Evolutionary conservation across 2,329 filamentous ascomycete genomes (phyloP).

Genomic region (Clonostachys solani): DNA sequence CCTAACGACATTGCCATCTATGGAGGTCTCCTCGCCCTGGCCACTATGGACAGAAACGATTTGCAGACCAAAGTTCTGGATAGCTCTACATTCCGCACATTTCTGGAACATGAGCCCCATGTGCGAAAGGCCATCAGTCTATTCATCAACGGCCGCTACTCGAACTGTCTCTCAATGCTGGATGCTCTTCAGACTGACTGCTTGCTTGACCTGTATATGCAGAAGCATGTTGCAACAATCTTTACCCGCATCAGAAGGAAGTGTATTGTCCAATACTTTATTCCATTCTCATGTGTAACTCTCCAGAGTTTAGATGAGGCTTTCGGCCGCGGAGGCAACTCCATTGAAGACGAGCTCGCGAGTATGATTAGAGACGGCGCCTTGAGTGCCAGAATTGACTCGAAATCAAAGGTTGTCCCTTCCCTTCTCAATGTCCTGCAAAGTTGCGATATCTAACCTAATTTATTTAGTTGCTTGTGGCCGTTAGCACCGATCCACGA

Average conservation of each 20-base stretch:
- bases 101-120: constrained; percentile 89
- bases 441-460: constrained; percentile 5
- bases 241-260: constrained; percentile 79
- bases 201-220: constrained; percentile 83
- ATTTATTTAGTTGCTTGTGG: constrained; percentile 59
- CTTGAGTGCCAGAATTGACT: constrained; percentile 78
- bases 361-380: constrained; percentile 69
- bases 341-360: constrained; percentile 71
- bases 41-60: constrained; percentile 77
- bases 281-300: constrained; percentile 85
- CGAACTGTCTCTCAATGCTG: constrained; percentile 76
- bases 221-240: constrained; percentile 65
- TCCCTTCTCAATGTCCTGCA: background rate
- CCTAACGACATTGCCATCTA: constrained; percentile 87
- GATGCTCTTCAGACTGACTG: constrained; percentile 82
- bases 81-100: constrained; percentile 75
- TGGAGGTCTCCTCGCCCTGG: constrained; percentile 83
- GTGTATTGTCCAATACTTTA: constrained; percentile 89
- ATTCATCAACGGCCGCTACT: constrained; percentile 89
- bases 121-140: constrained; percentile 85
- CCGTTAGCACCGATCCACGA: constrained; percentile 63
- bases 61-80: constrained; percentile 76
- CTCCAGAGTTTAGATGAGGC: constrained; percentile 72
- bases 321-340: constrained; percentile 61
- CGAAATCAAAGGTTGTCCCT: constrained; percentile 56